Percentiles rank a stretch among this genome's conserved stretches.
These are phyloP conservation scores for Eutrema heterophyllum DNA, from an alignment of 345 rosid genomes.

Conservation along the genomic window DNA sequence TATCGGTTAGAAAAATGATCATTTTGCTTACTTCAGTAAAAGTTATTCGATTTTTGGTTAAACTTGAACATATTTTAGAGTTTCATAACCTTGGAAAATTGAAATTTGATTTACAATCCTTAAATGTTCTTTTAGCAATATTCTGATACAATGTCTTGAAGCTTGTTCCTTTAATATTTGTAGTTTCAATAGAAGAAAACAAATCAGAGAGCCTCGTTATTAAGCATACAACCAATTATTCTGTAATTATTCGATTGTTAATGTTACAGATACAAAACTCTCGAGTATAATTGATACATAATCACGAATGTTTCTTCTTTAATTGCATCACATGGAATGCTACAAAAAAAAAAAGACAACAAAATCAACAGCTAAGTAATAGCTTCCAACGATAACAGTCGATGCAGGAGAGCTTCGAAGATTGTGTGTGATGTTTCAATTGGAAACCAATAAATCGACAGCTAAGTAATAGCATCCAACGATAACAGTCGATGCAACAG, in stretches of 20 bases:
- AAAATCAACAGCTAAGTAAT: constrained; percentile 35
- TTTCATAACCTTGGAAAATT: not conserved
- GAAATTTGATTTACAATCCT: not conserved
- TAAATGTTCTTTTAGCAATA: too few species aligned
- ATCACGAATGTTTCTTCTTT: not conserved
- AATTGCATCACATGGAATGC: not conserved
- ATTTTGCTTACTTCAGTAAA: not conserved
- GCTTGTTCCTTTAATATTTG: too few species aligned
- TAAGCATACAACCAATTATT: not conserved
- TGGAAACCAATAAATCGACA: constrained; percentile 37
- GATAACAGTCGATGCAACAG: constrained; percentile 53
- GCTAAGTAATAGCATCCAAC: constrained; percentile 69
- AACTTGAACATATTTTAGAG: too few species aligned
- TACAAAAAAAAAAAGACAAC: not conserved
- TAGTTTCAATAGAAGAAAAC: too few species aligned
- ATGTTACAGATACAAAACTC: not conserved
- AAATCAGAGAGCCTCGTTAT: not conserved
- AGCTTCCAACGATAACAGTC: constrained; percentile 56
- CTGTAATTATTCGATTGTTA: not conserved
- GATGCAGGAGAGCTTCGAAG: constrained; percentile 55
- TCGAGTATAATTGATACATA: not conserved
- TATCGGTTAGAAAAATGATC: not conserved
- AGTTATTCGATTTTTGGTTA: too few species aligned
- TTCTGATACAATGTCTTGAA: not conserved
- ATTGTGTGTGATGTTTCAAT: constrained; percentile 4